Conservation (phyloP, 331 rosid genomes). For the Acacia concinna region DNA sequence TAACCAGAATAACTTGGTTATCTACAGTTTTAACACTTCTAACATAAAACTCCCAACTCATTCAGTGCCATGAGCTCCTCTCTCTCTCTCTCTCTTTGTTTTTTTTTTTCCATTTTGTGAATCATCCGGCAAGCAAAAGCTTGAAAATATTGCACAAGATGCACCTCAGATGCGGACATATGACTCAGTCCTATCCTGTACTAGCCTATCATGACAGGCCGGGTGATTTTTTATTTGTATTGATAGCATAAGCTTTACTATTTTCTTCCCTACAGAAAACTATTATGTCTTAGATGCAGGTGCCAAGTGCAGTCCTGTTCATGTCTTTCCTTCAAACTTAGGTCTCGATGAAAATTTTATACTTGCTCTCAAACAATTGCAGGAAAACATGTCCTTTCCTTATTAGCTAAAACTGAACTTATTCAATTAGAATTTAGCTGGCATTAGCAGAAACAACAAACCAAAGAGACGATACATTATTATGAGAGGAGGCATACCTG, state of each 20-base stretch:
- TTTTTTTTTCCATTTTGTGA: no score
- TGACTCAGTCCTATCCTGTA: no score
- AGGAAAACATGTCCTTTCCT: background rate
- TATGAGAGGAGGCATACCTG: conserved; percentile 53
- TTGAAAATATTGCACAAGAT: no score
- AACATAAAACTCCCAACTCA: background rate
- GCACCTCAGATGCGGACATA: no score
- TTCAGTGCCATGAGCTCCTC: background rate
- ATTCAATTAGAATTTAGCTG: background rate
- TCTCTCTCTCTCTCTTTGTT: no score
- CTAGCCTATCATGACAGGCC: no score
- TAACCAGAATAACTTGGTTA: no score
- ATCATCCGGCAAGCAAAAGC: no score
- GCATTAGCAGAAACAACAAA: background rate
- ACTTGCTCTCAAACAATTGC: background rate
- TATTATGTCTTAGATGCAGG: background rate
- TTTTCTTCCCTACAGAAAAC: background rate
- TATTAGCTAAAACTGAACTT: background rate
- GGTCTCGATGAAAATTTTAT: background rate
- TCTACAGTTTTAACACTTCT: background rate
- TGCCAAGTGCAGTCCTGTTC: background rate
- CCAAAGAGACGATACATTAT: background rate
- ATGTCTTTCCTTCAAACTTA: background rate
- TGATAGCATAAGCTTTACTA: background rate
- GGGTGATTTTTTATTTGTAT: background rate